These are phyloP conservation scores for Solanum pinnatisectum DNA, from an alignment of 257 asterid genomes.

Conservation along the genomic window DNA sequence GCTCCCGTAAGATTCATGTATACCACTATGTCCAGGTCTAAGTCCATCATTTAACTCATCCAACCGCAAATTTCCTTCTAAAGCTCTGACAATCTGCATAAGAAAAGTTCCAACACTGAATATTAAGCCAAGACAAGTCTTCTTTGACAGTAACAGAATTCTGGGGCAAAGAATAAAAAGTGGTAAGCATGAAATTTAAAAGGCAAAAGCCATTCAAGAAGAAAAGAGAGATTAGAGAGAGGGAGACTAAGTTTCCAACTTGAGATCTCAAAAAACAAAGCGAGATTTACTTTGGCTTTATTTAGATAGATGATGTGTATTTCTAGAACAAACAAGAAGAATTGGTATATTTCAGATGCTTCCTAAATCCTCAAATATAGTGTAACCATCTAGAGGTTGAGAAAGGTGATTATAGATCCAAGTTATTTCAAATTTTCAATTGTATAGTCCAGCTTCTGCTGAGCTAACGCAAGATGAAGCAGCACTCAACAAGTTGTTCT, in stretches of 20 bases:
- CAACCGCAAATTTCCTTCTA: conserved; percentile 61
- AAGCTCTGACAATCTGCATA: conserved; percentile 45
- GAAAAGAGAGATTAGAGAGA: background rate
- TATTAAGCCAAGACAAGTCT: background rate
- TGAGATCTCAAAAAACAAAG: background rate
- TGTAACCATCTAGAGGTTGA: background rate
- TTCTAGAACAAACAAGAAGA: background rate
- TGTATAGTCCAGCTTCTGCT: background rate
- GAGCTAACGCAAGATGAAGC: background rate
- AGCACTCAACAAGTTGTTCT: background rate
- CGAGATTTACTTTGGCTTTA: background rate
- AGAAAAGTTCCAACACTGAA: background rate
- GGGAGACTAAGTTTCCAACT: background rate
- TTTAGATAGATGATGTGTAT: background rate
- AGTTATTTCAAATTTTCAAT: background rate
- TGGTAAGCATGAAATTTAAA: background rate
- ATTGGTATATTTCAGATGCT: background rate
- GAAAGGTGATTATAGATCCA: background rate
- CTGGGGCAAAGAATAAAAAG: background rate
- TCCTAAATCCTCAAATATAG: background rate
- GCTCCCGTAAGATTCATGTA: conserved; percentile 40
- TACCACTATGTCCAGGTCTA: conserved; percentile 33
- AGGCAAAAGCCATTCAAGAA: background rate
- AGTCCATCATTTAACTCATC: conserved; percentile 42
- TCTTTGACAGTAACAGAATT: background rate